Conservation (phyloP, 495 filamentous ascomycete genomes). For the Penicillium cataractarum region DNA sequence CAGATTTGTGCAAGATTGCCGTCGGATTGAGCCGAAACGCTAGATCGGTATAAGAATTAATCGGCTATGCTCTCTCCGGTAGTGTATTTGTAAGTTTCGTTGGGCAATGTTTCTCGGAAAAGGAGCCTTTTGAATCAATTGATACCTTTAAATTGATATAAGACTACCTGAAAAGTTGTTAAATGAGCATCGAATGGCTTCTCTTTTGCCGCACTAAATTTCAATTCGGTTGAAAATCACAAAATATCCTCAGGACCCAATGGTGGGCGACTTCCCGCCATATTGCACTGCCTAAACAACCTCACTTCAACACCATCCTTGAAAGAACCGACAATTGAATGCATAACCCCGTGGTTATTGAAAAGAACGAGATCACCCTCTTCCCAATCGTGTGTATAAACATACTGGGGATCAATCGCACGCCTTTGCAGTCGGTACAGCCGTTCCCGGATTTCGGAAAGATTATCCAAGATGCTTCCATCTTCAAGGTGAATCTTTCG, state of each 20-base stretch:
- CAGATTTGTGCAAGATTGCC: background rate
- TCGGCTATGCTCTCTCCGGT: too few species aligned
- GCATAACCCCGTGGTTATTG: constrained; percentile 69
- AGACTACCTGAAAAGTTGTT: background rate
- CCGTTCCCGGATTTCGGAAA: constrained; percentile 61
- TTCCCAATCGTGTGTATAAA: constrained; percentile 73
- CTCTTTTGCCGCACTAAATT: too few species aligned
- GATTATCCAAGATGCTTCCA: constrained; percentile 62
- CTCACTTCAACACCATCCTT: constrained; percentile 61
- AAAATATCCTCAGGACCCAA: constrained; percentile 4
- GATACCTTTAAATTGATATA: background rate
- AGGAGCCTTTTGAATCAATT: background rate
- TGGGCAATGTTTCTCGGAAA: background rate
- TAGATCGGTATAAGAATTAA: too few species aligned
- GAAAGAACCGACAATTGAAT: constrained; percentile 73
- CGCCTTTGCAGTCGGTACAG: constrained; percentile 66
- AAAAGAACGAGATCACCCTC: constrained; percentile 72
- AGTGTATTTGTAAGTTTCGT: too few species aligned
- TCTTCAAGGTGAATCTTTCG: constrained; percentile 62
- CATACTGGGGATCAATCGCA: constrained; percentile 61
- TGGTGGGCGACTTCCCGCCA: constrained; percentile 49
- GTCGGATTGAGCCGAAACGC: background rate
- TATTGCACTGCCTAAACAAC: constrained; percentile 72
- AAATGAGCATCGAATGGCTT: background rate
- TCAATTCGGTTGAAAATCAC: background rate